Evolutionary conservation across 305 asterid species (phyloP), one percentile per base, ranked within the genome.

Genomic region (Plantago rigida): DNA sequence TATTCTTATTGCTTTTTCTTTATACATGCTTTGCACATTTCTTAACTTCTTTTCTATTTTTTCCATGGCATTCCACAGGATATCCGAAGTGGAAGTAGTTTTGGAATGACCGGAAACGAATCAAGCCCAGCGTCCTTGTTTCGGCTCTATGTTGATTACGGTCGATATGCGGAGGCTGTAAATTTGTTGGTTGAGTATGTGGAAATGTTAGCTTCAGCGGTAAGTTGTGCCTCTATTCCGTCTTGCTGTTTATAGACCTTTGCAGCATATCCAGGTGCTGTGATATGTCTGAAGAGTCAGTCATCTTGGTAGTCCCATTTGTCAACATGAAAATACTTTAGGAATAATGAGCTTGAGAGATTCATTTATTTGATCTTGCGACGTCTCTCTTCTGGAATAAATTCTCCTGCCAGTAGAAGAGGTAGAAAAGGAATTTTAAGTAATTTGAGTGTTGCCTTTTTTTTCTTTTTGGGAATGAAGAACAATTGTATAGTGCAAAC

Each of bases 91-190:
- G 93, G 86, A 75, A 71, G 72, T 69, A 47, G 81, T 73, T 74
- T 83, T 42, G 98, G 98, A 74, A 87, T 91, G 98, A 59, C 69
- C 31, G 98, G 94, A 60, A 84, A 68, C 13, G 93, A 87, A 73
- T 81, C 88, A 12, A 78, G 66, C 73, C 93, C 98, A 41, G 94
- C 96, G 71, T 79, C 95, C 60, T 72, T 91, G 69, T 80, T 91
- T 69, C 81, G 88, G 51, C 72, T 91, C 62, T 87, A 82, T 75
- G 85, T 86, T 65, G 87, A 91, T 77, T 81, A 81, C 47, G 95
- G 96, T 46, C 92, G 98, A 71, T 80, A 77, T 62, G 68, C 83
- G 17, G 98, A 91, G 73, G 98, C 98, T 47, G 81, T 82, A 61
- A 87, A 83, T 78, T 70, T 91, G 73, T 81, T 91, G 71, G 75